A percentile compares a stretch with the other conserved stretches of the same genome.
phyloP scores from a whole-genome alignment of 2,329 filamentous ascomycete genomes.

The Annulohypoxylon truncatum region DNA sequence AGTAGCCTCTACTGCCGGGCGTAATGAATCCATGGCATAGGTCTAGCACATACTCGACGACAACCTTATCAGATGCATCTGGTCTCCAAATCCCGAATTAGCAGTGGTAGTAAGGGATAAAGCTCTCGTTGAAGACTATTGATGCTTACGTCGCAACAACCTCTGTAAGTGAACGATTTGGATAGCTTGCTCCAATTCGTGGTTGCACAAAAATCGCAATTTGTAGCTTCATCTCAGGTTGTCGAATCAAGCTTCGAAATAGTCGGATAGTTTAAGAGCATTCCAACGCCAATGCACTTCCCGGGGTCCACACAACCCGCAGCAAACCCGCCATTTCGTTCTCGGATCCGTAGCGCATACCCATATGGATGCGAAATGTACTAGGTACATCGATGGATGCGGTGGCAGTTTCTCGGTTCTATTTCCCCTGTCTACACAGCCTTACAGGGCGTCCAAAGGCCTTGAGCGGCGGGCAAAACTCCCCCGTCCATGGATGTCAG shows the following conservation, averaged over 20 bases:
- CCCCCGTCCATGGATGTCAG: conserved; percentile 25
- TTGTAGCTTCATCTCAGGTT: conserved; percentile 23
- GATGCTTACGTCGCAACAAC: not conserved
- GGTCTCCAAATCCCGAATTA: conserved; percentile 3
- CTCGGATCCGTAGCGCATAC: conserved; percentile 21
- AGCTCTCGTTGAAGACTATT: not conserved
- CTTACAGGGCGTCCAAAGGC: conserved; percentile 42
- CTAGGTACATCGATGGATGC: conserved; percentile 13
- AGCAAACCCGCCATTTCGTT: conserved; percentile 24
- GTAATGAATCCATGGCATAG: not conserved
- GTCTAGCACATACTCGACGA: not conserved
- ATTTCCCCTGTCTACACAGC: conserved; percentile 37
- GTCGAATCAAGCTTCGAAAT: conserved; percentile 39
- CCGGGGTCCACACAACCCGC: conserved; percentile 22
- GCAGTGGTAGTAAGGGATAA: not conserved
- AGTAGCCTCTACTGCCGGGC: not conserved
- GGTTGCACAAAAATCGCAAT: conserved; percentile 21
- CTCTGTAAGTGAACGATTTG: not conserved
- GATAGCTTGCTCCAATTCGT: conserved; percentile 3
- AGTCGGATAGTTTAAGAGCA: conserved; percentile 4
- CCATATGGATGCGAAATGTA: conserved; percentile 8
- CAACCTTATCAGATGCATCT: not conserved
- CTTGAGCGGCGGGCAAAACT: conserved; percentile 14
- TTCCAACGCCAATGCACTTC: conserved; percentile 21
- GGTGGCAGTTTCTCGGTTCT: conserved; percentile 23